These are phyloP conservation scores for Gossypium davidsonii DNA, from an alignment of 441 rosid genomes.

Conservation along the genomic window DNA sequence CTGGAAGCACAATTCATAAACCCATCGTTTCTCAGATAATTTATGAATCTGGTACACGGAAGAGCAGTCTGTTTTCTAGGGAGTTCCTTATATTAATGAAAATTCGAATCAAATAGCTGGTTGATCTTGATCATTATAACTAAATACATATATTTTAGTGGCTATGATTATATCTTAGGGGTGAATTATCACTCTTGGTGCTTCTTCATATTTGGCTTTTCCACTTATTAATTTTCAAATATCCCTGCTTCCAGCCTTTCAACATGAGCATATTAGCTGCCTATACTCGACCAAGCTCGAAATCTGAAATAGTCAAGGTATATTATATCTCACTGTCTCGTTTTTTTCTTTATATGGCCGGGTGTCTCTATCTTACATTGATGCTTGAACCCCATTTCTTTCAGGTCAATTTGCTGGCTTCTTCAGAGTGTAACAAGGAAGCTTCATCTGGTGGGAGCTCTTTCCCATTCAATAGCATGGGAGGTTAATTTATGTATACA, in stretches of 20 bases:
- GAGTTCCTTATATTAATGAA: not conserved
- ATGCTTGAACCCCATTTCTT: not conserved
- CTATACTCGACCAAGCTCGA: conserved; percentile 70
- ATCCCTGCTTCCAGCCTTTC: conserved; percentile 51
- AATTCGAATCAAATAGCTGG: not conserved
- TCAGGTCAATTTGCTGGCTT: conserved; percentile 80
- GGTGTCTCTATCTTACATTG: not conserved
- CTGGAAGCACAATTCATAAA: not conserved
- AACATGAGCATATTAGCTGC: conserved; percentile 92
- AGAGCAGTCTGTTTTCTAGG: not conserved
- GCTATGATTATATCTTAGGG: not conserved
- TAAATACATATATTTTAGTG: not conserved
- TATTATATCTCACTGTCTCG: not conserved
- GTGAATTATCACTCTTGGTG: not conserved
- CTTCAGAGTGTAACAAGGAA: conserved; percentile 41
- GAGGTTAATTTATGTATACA: conserved; percentile 42
- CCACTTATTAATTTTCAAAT: not conserved
- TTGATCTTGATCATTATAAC: not conserved
- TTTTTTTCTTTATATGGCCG: not conserved
- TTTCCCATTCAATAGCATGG: conserved; percentile 54
- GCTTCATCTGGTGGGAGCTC: conserved; percentile 23
- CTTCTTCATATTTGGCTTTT: not conserved
- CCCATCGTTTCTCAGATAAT: not conserved
- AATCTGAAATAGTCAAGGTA: conserved; percentile 91
- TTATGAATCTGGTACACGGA: not conserved